Percentiles rank a stretch among this genome's conserved stretches.
Conservation (phyloP, 352 stramenopile genomes). For the Globisporangium irregulare region DNA sequence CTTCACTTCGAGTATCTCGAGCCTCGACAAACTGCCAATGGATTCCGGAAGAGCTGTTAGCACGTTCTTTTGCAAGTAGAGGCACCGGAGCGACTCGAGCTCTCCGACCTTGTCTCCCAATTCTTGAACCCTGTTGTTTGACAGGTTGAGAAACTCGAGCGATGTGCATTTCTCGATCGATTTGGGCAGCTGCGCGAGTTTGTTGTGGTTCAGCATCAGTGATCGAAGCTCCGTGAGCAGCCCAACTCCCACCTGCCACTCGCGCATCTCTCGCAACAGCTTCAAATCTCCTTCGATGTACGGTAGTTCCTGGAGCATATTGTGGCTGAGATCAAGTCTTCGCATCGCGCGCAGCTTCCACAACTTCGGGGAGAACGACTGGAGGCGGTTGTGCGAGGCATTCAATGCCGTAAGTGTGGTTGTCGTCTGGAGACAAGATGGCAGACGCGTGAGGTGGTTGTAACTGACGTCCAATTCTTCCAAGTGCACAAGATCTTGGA, state of each 20-base stretch:
- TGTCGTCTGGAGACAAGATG: slow-evolving; percentile 68
- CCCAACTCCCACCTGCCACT: slow-evolving; percentile 69
- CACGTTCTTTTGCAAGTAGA: slow-evolving; percentile 45
- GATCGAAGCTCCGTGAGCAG: slow-evolving; percentile 37
- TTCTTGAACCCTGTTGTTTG: slow-evolving; percentile 36
- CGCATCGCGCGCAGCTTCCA: slow-evolving; percentile 60
- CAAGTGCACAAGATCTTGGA: slow-evolving; percentile 63
- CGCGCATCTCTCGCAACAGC: slow-evolving; percentile 60
- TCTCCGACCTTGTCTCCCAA: slow-evolving; percentile 45
- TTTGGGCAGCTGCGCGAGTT: slow-evolving; percentile 33
- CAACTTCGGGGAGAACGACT: slow-evolving; percentile 54
- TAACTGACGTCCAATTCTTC: slow-evolving; percentile 54
- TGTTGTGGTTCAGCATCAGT: slow-evolving; percentile 58
- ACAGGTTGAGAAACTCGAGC: slow-evolving; percentile 50
- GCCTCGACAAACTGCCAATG: slow-evolving; percentile 32
- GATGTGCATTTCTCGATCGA: slow-evolving; percentile 48
- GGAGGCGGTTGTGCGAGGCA: slow-evolving; percentile 56
- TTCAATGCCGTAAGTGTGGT: slow-evolving; percentile 37
- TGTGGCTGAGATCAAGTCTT: slow-evolving; percentile 53
- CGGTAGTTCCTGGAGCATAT: slow-evolving; percentile 46
- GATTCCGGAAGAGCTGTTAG: slow-evolving; percentile 36
- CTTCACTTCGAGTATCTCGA: slow-evolving; percentile 37
- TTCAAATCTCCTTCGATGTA: slow-evolving; percentile 70
- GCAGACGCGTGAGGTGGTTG: slow-evolving; percentile 56
- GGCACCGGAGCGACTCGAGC: slow-evolving; percentile 29